Evolutionary conservation across 2,329 filamentous ascomycete genomes (phyloP).

Genomic region (Tolypocladium tropicale): DNA sequence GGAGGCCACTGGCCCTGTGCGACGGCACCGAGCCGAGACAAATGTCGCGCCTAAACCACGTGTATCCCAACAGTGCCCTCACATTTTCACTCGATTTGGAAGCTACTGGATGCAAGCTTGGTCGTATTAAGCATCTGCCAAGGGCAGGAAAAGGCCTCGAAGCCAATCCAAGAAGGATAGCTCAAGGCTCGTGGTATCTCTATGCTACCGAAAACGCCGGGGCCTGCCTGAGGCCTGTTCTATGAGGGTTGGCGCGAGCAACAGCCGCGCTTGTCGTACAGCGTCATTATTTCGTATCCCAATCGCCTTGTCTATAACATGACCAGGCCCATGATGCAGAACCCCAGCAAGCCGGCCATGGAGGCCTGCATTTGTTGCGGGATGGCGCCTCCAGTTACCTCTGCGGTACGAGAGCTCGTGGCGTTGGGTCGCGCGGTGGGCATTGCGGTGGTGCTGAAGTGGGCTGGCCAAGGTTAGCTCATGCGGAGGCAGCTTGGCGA

Average conservation of each 20-base stretch:
- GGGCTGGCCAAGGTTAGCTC: constrained; percentile 5
- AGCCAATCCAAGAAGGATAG: neutral
- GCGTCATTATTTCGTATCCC: constrained; percentile 5
- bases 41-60: neutral
- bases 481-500: neutral
- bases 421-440: constrained; percentile 13
- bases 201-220: constrained; percentile 5
- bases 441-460: constrained; percentile 1
- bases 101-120: neutral
- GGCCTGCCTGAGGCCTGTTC: constrained; percentile 4
- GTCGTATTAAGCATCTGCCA: constrained; percentile 1
- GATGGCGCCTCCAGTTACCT: constrained; percentile 21
- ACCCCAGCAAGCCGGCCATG: constrained; percentile 23
- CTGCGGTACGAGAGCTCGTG: constrained; percentile 14
- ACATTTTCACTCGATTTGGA: neutral
- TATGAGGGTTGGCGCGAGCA: neutral
- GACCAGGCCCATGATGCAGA: constrained; percentile 25
- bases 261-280: constrained; percentile 2
- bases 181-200: constrained; percentile 3
- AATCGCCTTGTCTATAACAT: constrained; percentile 14
- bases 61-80: too few relatives aligned
- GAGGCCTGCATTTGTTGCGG: constrained; percentile 22
- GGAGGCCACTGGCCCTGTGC: too few relatives aligned
- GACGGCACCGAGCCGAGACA: neutral
- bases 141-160: neutral